A percentile compares a stretch with the other conserved stretches of the same genome.
Conservation (phyloP, 2,329 filamentous ascomycete genomes). For the Aureobasidium sp. region DNA sequence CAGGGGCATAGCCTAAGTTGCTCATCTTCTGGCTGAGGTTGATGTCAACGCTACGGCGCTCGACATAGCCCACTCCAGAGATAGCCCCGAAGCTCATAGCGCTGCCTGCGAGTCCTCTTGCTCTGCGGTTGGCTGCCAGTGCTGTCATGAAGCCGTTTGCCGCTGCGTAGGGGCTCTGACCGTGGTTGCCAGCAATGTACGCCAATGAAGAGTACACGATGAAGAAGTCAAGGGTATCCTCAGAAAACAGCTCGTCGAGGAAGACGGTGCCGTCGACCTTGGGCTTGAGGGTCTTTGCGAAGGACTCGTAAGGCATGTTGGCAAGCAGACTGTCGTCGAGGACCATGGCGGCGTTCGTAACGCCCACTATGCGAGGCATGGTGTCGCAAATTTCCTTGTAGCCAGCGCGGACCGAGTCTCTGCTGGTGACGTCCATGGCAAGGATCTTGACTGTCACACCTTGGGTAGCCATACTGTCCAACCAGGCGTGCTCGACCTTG, state of each 20-base stretch:
- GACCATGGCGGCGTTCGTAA: conserved; percentile 39
- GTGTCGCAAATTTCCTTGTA: conserved; percentile 57
- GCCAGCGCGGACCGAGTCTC: conserved; percentile 30
- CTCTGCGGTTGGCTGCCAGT: conserved; percentile 31
- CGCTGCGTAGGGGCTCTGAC: conserved; percentile 51
- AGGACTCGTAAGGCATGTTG: conserved; percentile 41
- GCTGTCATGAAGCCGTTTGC: conserved; percentile 29
- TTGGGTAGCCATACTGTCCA: background rate
- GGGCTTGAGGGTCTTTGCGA: conserved; percentile 34
- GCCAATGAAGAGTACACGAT: conserved; percentile 49
- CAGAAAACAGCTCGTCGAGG: conserved; percentile 33
- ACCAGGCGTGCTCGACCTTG: conserved; percentile 16
- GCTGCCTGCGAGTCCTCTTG: conserved; percentile 36
- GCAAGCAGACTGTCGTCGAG: conserved; percentile 40
- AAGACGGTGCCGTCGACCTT: conserved; percentile 46
- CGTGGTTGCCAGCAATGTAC: conserved; percentile 49
- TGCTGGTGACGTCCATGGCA: conserved; percentile 61
- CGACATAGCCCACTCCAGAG: conserved; percentile 32
- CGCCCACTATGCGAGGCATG: conserved; percentile 31
- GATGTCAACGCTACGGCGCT: background rate
- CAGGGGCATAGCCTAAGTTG: conserved; percentile 1
- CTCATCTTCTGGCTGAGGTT: background rate
- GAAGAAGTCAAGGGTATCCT: conserved; percentile 34
- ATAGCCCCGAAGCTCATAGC: conserved; percentile 49
- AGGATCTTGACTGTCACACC: conserved; percentile 1